These are phyloP conservation scores for Rubia tinctorum DNA, from an alignment of 305 asterid genomes.

Conservation along the genomic window DNA sequence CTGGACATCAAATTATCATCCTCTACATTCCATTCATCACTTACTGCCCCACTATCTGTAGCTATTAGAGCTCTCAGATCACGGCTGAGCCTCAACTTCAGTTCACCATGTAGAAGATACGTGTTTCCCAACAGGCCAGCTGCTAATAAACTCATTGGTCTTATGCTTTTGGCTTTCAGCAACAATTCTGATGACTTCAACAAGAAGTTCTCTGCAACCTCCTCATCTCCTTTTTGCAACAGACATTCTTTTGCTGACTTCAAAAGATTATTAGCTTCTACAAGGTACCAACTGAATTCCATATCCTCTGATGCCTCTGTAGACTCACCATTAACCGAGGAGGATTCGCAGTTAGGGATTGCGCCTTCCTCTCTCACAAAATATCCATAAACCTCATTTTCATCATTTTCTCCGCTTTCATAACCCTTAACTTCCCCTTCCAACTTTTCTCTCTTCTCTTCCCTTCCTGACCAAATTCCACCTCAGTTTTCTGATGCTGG, in stretches of 20 bases:
- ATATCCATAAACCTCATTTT: constrained; percentile 32
- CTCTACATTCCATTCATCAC: constrained; percentile 30
- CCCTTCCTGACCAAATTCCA: constrained; percentile 37
- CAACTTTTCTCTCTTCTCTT: constrained; percentile 20
- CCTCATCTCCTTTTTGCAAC: constrained; percentile 33
- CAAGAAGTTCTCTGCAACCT: constrained; percentile 52
- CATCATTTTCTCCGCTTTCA: constrained; percentile 30
- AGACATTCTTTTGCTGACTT: constrained; percentile 60
- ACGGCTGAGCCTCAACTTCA: constrained; percentile 62
- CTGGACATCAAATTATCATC: constrained; percentile 30
- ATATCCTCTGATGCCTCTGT: constrained; percentile 38
- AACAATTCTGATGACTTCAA: constrained; percentile 55
- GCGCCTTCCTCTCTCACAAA: constrained; percentile 21
- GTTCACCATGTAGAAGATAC: constrained; percentile 88
- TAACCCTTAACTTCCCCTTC: constrained; percentile 28
- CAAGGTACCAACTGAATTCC: constrained; percentile 51
- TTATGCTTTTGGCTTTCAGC: constrained; percentile 63
- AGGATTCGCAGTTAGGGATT: constrained; percentile 24
- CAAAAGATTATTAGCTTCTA: constrained; percentile 60
- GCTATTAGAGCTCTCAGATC: constrained; percentile 61
- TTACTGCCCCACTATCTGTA: constrained; percentile 31
- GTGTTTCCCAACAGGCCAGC: constrained; percentile 85
- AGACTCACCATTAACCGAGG: constrained; percentile 26
- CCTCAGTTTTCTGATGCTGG: constrained; percentile 37
- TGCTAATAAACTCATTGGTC: constrained; percentile 90